Conservation (phyloP, 257 asterid species). For the Cynanchum wilfordii region DNA sequence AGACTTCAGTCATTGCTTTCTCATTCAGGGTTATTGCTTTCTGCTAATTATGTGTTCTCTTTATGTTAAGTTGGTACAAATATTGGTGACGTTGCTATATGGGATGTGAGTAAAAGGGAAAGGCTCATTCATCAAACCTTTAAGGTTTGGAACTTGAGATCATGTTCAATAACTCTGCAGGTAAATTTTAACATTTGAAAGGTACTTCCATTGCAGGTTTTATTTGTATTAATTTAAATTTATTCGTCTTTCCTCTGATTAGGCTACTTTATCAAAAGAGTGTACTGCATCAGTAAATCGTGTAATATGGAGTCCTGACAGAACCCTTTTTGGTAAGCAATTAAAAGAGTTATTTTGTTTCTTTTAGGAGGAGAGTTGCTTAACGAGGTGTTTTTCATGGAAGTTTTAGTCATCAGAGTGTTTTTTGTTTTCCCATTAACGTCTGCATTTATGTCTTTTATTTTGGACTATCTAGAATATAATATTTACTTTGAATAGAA, state of each 20-base stretch:
- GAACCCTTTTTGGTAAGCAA: constrained; percentile 45
- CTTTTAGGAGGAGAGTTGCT: neutral
- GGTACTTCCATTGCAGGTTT: constrained; percentile 5
- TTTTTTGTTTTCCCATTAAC: neutral
- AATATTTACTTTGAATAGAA: neutral
- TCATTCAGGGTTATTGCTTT: neutral
- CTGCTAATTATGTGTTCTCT: neutral
- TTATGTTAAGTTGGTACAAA: constrained; percentile 56
- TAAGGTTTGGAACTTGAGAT: constrained; percentile 52
- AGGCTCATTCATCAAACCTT: constrained; percentile 41
- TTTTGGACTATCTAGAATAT: neutral
- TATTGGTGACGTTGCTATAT: constrained; percentile 49
- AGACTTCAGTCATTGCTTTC: neutral
- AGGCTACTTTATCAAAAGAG: constrained; percentile 57
- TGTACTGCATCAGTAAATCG: constrained; percentile 58
- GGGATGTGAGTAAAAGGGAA: constrained; percentile 56
- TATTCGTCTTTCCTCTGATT: constrained; percentile 19
- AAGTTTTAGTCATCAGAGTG: neutral
- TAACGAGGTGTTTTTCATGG: neutral
- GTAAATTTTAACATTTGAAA: constrained; percentile 20
- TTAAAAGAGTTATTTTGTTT: neutral
- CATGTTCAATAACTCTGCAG: constrained; percentile 54
- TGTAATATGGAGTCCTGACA: constrained; percentile 66
- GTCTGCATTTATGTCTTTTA: neutral
- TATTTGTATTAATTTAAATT: neutral